These are phyloP conservation scores for Myriosclerotinia curreyana DNA, from an alignment of 2,329 filamentous ascomycete genomes.

Conservation along the genomic window DNA sequence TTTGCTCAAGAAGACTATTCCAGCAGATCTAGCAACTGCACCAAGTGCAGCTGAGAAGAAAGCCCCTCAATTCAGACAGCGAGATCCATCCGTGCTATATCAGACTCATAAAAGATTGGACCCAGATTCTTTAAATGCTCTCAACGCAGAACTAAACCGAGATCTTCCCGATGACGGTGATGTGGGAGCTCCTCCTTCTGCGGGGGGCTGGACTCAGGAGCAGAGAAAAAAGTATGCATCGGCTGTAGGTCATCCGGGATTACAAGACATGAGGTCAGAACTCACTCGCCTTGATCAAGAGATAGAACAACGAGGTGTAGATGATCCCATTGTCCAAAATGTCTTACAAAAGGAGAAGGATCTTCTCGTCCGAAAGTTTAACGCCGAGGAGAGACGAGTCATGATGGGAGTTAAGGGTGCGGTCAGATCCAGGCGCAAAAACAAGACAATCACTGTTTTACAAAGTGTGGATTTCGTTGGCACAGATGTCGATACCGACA, in stretches of 20 bases:
- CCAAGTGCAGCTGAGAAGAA: background rate
- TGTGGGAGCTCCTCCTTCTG: background rate
- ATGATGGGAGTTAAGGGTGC: constrained; percentile 1
- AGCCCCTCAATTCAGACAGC: constrained; percentile 8
- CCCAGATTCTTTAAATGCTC: background rate
- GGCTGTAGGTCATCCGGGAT: background rate
- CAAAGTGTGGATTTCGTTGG: constrained; percentile 6
- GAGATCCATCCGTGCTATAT: constrained; percentile 16
- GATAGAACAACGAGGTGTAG: background rate
- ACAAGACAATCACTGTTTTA: constrained; percentile 6
- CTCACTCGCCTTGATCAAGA: background rate
- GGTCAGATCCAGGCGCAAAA: background rate
- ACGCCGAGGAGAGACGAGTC: background rate
- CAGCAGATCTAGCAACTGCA: background rate
- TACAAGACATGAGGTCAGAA: background rate
- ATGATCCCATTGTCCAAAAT: background rate
- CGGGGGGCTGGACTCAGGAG: background rate
- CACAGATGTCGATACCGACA: constrained; percentile 16
- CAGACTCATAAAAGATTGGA: constrained; percentile 2
- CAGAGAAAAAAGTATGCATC: background rate
- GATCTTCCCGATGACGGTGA: constrained; percentile 6
- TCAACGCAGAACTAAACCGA: constrained; percentile 11
- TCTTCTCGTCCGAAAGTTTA: background rate
- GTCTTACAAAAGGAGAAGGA: background rate
- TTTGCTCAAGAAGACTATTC: constrained; percentile 1